Evolutionary conservation across 2,329 filamentous ascomycete genomes (phyloP).

Genomic region (Trichoderma brevicompactum): DNA sequence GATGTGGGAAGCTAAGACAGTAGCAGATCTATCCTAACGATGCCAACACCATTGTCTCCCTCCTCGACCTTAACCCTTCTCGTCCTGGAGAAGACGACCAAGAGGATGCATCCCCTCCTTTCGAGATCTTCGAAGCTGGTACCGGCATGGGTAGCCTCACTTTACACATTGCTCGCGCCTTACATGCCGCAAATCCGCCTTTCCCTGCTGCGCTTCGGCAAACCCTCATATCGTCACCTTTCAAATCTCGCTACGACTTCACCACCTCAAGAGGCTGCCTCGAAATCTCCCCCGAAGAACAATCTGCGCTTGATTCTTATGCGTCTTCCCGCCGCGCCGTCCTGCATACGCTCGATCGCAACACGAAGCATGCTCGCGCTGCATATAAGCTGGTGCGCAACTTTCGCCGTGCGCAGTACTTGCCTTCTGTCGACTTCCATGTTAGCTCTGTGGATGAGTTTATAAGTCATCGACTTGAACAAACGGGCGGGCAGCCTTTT

Average conservation of each 20-base stretch:
- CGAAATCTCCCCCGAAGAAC: slow-evolving; percentile 38
- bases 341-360: slow-evolving; percentile 75
- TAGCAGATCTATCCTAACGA: slow-evolving; percentile 67
- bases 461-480: slow-evolving; percentile 56
- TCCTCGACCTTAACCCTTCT: slow-evolving; percentile 73
- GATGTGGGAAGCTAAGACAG: background rate
- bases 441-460: slow-evolving; percentile 68
- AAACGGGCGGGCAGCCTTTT: slow-evolving; percentile 58
- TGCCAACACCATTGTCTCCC: slow-evolving; percentile 73
- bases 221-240: slow-evolving; percentile 36
- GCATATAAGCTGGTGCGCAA: slow-evolving; percentile 67
- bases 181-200: slow-evolving; percentile 71
- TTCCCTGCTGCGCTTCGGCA: slow-evolving; percentile 49
- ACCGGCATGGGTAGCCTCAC: slow-evolving; percentile 84
- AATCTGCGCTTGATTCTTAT: slow-evolving; percentile 50
- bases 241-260: slow-evolving; percentile 30
- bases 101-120: slow-evolving; percentile 43
- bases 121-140: slow-evolving; percentile 82
- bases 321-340: slow-evolving; percentile 63
- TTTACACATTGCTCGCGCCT: slow-evolving; percentile 72
- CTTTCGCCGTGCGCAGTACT: slow-evolving; percentile 73
- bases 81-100: slow-evolving; percentile 43
- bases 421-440: slow-evolving; percentile 73
- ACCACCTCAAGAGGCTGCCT: slow-evolving; percentile 32
- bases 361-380: slow-evolving; percentile 62